Evolutionary conservation across 2,329 filamentous ascomycete genomes (phyloP), one percentile per base, ranked within the genome.

Genomic region (Colletotrichum magnum): DNA sequence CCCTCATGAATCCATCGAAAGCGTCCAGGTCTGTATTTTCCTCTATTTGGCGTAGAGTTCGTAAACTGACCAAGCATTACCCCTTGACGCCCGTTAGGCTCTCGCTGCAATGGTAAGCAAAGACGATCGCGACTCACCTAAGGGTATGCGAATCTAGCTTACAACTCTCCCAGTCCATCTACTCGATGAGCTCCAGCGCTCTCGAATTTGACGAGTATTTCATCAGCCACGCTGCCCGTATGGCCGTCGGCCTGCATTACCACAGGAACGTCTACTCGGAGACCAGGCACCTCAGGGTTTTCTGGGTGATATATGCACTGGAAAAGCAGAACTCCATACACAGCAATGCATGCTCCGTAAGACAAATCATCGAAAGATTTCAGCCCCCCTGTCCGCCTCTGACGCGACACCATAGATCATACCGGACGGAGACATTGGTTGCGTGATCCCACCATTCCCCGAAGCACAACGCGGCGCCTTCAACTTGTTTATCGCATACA

Each of bases 231-330:
- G 77, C 75, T 1, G 69, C 76, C 2, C 72, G 77, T 5, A 73
- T 77, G 15, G 76, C 75, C 1, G 76, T 78, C 63, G 75, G 72
- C 24, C 72, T 78, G 0, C 68, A 73, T 0, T 70, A 70, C 24
- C 68, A 67, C 21, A 74, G 70, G 15, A 51, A 66, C 1, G 60
- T 57, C n/a, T 16, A 66, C 13, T 54, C 63, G 5, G 77, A 76
- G 18, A 74, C 80, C 16, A 75, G 69, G 2, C 61, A 81, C 18
- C 71, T 78, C 4, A 63, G 75, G 52, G 76, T 76, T 0, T 83
- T 83, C 61, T 83, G 81, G 80, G 78, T 80, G 1, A 74, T 82
- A 21, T 83, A 82, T 61, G 72, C 72, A 16, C 53, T 83, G 16
- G 81, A 83, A 56, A 82, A 82, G 58, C 74, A 73, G 12, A 59